phyloP scores from a whole-genome alignment of 768 basidiomycete genomes.

The Kwoniella europaea region DNA sequence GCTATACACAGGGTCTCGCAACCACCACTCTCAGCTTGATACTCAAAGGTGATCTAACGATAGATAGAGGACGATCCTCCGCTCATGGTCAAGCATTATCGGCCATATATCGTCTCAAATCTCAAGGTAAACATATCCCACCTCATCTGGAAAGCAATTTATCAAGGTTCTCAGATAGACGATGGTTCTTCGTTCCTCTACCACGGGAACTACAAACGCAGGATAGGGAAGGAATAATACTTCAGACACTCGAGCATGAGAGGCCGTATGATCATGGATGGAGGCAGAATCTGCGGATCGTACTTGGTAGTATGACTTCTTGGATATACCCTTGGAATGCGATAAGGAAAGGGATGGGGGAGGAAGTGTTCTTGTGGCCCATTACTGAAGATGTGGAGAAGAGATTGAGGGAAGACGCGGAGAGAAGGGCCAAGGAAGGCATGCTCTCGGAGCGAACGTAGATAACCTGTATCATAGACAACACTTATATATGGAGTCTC shows the following conservation, averaged over 20 bases:
- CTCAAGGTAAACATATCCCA: constrained; percentile 20
- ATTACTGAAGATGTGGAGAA: constrained; percentile 19
- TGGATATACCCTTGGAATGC: constrained; percentile 48
- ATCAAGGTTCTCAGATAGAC: constrained; percentile 19
- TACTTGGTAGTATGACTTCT: constrained; percentile 35
- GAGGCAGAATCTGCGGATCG: constrained; percentile 36
- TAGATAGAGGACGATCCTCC: constrained; percentile 38
- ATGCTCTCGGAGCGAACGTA: background rate
- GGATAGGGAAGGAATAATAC: constrained; percentile 25
- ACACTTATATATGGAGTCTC: background rate
- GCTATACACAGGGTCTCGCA: constrained; percentile 36
- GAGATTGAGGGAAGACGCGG: constrained; percentile 19
- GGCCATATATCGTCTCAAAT: constrained; percentile 14
- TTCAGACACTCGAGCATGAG: constrained; percentile 27
- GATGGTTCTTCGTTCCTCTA: constrained; percentile 38
- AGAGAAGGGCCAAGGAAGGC: background rate
- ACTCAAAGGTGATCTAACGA: constrained; percentile 37
- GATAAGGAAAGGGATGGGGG: constrained; percentile 22
- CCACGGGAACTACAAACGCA: background rate
- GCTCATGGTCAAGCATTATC: constrained; percentile 26
- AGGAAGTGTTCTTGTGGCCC: constrained; percentile 44
- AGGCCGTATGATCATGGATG: constrained; percentile 43
- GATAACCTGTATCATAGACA: background rate
- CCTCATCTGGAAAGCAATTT: constrained; percentile 13
- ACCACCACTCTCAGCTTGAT: constrained; percentile 29